Percentiles rank a stretch among this genome's conserved stretches.
Evolutionary conservation across 768 basidiomycete genomes (phyloP).

Genomic region (Tylopilus balloui): DNA sequence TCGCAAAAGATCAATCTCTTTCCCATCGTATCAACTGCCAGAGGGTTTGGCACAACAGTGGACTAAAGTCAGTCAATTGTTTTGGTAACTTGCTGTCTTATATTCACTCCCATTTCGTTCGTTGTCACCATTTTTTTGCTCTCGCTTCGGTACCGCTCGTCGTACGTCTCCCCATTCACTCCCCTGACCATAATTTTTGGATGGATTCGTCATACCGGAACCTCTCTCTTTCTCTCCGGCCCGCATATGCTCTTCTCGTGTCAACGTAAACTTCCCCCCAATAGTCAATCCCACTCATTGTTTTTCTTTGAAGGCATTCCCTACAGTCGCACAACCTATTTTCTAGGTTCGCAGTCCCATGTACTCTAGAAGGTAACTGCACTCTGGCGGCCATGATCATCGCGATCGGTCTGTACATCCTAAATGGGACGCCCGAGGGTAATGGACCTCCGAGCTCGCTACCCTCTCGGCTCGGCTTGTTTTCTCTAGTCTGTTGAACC

Average conservation of each 20-base stretch:
- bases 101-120: constrained; percentile 61
- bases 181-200: constrained; percentile 52
- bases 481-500: too few relatives aligned
- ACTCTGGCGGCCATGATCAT: constrained; percentile 73
- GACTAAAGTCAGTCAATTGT: constrained; percentile 80
- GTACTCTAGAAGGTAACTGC: constrained; percentile 78
- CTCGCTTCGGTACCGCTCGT: constrained; percentile 55
- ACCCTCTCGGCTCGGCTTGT: too few relatives aligned
- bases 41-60: constrained; percentile 63
- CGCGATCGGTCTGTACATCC: constrained; percentile 35
- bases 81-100: constrained; percentile 62
- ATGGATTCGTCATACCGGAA: constrained; percentile 78
- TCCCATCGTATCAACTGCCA: constrained; percentile 43
- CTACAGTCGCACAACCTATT: constrained; percentile 61
- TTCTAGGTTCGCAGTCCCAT: constrained; percentile 77
- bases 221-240: constrained; percentile 47
- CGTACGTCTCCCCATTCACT: constrained; percentile 42
- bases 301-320: constrained; percentile 45
- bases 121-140: constrained; percentile 53
- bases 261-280: constrained; percentile 42
- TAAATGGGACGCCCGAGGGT: too few relatives aligned
- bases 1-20: neutral
- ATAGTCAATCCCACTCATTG: neutral
- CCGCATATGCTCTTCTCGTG: constrained; percentile 64
- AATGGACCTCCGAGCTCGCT: too few relatives aligned